These are phyloP conservation scores for Carex scoparia DNA, from an alignment of 176 grass and related monocot genomes.

Conservation along the genomic window DNA sequence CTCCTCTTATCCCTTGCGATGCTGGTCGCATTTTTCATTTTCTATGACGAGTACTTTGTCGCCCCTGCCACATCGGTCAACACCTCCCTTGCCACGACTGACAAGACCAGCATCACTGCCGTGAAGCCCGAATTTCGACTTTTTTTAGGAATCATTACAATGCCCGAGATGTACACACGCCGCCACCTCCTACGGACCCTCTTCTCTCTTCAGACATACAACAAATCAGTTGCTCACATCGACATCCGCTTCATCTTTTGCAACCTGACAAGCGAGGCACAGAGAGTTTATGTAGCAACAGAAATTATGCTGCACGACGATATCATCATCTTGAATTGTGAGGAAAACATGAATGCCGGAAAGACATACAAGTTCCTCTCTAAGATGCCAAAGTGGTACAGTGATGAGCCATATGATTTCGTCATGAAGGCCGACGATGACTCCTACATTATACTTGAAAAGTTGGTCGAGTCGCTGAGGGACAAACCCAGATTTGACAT, in stretches of 20 bases:
- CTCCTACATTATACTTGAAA: constrained; percentile 49
- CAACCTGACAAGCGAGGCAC: constrained; percentile 54
- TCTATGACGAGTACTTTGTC: background rate
- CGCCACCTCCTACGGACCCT: constrained; percentile 56
- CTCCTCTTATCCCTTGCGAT: background rate
- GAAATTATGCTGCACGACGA: constrained; percentile 49
- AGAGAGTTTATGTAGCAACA: constrained; percentile 45
- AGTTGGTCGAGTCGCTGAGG: constrained; percentile 33
- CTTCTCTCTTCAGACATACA: constrained; percentile 46
- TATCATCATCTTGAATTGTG: constrained; percentile 57
- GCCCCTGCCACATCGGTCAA: background rate
- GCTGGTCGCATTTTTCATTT: background rate
- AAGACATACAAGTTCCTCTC: constrained; percentile 76
- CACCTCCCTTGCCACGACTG: background rate
- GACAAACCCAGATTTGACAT: constrained; percentile 42
- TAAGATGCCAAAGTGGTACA: constrained; percentile 16
- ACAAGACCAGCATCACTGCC: background rate
- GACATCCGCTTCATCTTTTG: constrained; percentile 76
- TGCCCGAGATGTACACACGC: constrained; percentile 44
- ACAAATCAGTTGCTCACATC: constrained; percentile 24
- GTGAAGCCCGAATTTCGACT: constrained; percentile 21
- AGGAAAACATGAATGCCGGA: constrained; percentile 76
- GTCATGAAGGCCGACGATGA: constrained; percentile 90
- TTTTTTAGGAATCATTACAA: constrained; percentile 30
- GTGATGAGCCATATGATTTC: constrained; percentile 40